Base-by-base conservation (phyloP, 345 rosid species). In the Lagerstroemia speciosa region DNA sequence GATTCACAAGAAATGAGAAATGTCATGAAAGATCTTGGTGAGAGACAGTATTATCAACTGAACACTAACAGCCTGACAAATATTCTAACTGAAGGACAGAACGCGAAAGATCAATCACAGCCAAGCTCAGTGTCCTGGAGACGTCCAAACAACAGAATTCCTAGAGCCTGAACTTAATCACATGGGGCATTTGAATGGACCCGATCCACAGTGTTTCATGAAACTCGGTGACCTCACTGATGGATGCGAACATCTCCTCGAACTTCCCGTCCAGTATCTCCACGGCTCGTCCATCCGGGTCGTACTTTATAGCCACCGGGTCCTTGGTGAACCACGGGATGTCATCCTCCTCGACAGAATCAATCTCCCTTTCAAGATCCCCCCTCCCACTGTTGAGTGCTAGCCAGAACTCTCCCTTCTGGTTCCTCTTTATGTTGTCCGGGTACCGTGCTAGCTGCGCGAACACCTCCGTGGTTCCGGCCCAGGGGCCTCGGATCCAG, bases 341-440 rank as follows among this genome's bases (percentile, higher is more conserved):
- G 32, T 2, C 65, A 26, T 11, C 41, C 1, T 32, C 43, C 14
- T 8, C 12, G 22, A 24, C 31, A 1, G 6, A 26, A 12, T 40
- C 12, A 1, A 55, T 12, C 66, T 15, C 17, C 14, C 1, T 19
- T 6, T 0, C 20, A 4, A 68, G 24, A 9, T 33, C 34, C 20
- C 81, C 80, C 60, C 85, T 78, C 53, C 75, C 83, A n/a, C 78
- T 72, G 58, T 82, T 80, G 9, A 83, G 66, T 46, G 85, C 89
- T 2, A 84, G 80, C 94, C 91, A 86, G 29, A 85, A 88, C 27
- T 88, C 90, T 1, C 97, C 92, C 2, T 70, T 70, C 3, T 67
- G 43, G 32, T 76, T 83, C 31, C 77, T 74, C 64, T 73, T 74
- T 26, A 83, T 74, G 69, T 83, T 86, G 66, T 86, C 90, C 0